Evolutionary conservation across 805 yeast species (phyloP).

Genomic region (Candida manassasensis): DNA sequence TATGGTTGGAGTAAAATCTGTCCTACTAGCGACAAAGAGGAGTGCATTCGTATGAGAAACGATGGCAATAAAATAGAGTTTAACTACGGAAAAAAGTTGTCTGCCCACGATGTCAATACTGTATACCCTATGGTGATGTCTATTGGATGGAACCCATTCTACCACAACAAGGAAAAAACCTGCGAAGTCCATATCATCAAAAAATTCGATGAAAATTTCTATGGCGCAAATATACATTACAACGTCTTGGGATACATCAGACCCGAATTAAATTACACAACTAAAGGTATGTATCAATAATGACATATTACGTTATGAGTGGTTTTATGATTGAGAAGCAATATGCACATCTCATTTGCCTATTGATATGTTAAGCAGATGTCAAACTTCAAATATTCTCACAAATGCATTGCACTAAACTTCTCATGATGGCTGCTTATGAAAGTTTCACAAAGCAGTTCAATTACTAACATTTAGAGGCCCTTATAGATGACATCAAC

Average conservation of each 20-base stretch:
- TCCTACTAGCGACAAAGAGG: slow-evolving; percentile 13
- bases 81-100: slow-evolving; percentile 55
- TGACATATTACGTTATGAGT: too few relatives aligned
- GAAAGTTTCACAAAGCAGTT: too few relatives aligned
- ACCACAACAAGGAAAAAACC: slow-evolving; percentile 70
- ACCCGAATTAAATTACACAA: slow-evolving; percentile 83
- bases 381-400: too few relatives aligned
- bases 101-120: slow-evolving; percentile 34
- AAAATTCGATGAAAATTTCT: slow-evolving; percentile 61
- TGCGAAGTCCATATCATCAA: slow-evolving; percentile 87
- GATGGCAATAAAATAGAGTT: slow-evolving; percentile 37
- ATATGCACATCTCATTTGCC: too few relatives aligned
- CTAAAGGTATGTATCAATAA: slow-evolving; percentile 33
- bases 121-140: slow-evolving; percentile 89
- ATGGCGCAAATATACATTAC: slow-evolving; percentile 73
- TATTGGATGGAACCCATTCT: slow-evolving; percentile 94
- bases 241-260: slow-evolving; percentile 83
- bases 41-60: slow-evolving; percentile 13
- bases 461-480: slow-evolving; percentile 42
- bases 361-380: too few relatives aligned
- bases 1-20: slow-evolving; percentile 64
- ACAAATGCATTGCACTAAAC: too few relatives aligned
- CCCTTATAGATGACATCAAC: slow-evolving; percentile 77
- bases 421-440: too few relatives aligned
- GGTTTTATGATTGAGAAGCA: too few relatives aligned